Percentiles rank a stretch among this genome's conserved stretches.
Evolutionary conservation across 345 rosid species (phyloP).

Genomic region (Linum tenue): DNA sequence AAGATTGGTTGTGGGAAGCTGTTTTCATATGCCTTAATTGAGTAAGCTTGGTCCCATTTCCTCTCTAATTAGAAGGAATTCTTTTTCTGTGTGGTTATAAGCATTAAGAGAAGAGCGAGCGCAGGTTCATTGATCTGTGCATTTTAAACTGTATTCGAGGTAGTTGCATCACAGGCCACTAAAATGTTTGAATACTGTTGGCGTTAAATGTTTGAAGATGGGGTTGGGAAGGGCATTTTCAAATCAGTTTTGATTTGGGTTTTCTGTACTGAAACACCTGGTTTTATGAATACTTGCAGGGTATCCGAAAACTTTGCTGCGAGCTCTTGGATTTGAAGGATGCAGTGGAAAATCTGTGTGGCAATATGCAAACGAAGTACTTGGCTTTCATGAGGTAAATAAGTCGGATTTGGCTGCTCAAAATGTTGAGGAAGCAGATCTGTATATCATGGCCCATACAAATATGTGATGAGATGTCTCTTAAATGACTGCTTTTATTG

Average conservation of each 20-base stretch:
- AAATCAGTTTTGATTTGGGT: background rate
- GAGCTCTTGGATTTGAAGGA: conserved; percentile 96
- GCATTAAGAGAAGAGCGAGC: no score
- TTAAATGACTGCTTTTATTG: background rate
- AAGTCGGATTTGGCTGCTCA: background rate
- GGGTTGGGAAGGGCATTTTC: background rate
- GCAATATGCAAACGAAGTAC: conserved; percentile 68
- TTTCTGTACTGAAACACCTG: background rate
- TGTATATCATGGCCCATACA: background rate
- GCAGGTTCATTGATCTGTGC: background rate
- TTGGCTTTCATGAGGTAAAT: conserved; percentile 78
- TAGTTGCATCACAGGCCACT: no score
- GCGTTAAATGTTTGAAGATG: background rate
- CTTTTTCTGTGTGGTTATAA: background rate
- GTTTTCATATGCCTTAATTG: background rate
- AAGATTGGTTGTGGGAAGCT: no score
- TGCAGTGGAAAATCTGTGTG: conserved; percentile 83
- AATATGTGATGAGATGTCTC: no score
- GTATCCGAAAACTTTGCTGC: conserved; percentile 82
- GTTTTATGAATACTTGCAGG: conserved; percentile 38
- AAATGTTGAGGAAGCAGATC: background rate
- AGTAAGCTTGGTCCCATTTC: background rate
- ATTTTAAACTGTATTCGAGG: background rate
- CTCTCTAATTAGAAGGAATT: background rate
- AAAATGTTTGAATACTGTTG: no score